Evolutionary conservation across 2,329 filamentous ascomycete species (phyloP), one percentile per base, ranked within the genome.

Genomic region (Cryoendolithus antarcticus): DNA sequence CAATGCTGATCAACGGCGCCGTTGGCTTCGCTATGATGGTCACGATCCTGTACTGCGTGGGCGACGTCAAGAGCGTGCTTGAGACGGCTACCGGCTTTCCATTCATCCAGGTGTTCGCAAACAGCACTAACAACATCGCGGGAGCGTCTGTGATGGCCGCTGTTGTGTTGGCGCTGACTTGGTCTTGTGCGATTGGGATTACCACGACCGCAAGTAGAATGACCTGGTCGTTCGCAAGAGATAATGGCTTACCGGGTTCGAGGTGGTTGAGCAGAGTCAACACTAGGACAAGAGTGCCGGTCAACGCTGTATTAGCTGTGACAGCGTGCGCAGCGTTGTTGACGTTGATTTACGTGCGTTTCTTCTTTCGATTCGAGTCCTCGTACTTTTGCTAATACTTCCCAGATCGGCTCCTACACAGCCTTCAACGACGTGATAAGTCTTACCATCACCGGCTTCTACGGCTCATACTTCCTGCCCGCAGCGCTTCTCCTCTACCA

Each of bases 321-420:
- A 65, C 78, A 0, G 71, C 70, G 1, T 71, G 75, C 0, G 72
- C 74, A 4, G 53, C 52, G 5, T 47, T 61, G 5, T 49, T 65
- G n/a, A 56, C 54, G 1, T 50, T 66, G 4, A 64, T 67, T 43
- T 63, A 65, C 43, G 24, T 27, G 19, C 3, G 19, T 21, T 3
- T 21, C 19, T 21, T 6, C 19, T 21, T 6, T 21, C 19, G 19
- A 6, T 21, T 6, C 3, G 19, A 6, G 19, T 21, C 19, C 19
- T 21, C 6, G 19, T 21, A 21, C 6, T 6, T 21, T 6, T 21
- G 24, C 24, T 27, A 27, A 27, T 27, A 8, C 7, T 6, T 27
- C 4, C 24, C 24, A 27, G 24, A 60, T 66, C 29, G 64, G 62
- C 5, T 60, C 55, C 1, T 52, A 52, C 4, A 54, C 55, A 0